Evolutionary conservation across 2,329 filamentous ascomycete species (phyloP).

Genomic region (Trichophyton equinum): DNA sequence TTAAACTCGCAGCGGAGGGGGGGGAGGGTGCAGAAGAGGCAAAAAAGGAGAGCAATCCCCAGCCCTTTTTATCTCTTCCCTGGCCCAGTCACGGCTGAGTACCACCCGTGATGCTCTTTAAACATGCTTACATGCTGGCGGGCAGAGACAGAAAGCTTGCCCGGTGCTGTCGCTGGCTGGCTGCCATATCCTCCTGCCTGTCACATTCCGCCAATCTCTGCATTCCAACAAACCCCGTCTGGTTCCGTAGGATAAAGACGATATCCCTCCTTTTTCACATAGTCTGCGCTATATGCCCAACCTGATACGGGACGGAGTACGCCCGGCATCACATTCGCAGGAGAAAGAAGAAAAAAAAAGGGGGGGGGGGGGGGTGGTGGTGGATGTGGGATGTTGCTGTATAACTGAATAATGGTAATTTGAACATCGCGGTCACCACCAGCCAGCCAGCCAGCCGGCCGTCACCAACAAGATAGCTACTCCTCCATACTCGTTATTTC

Average conservation of each 20-base stretch:
- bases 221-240: neutral
- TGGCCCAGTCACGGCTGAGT: neutral
- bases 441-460: neutral
- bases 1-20: too few relatives aligned
- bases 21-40: neutral
- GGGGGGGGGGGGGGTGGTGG: neutral
- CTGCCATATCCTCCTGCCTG: neutral
- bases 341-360: neutral
- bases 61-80: neutral
- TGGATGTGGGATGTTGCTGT: neutral
- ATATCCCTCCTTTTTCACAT: neutral
- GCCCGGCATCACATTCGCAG: neutral
- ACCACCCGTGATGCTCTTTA: too few relatives aligned
- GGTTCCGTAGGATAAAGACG: neutral
- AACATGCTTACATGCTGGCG: neutral
- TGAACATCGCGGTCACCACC: too few relatives aligned
- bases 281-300: neutral
- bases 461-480: neutral
- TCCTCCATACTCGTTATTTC: neutral
- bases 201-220: constrained; percentile 1
- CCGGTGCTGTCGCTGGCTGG: too few relatives aligned
- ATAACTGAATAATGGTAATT: neutral
- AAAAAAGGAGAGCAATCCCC: neutral
- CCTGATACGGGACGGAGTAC: neutral
- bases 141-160: too few relatives aligned